Percentiles rank a stretch among this genome's conserved stretches.
Conservation (phyloP, 2,329 filamentous ascomycete species). For the Fusarium ramigenum region DNA sequence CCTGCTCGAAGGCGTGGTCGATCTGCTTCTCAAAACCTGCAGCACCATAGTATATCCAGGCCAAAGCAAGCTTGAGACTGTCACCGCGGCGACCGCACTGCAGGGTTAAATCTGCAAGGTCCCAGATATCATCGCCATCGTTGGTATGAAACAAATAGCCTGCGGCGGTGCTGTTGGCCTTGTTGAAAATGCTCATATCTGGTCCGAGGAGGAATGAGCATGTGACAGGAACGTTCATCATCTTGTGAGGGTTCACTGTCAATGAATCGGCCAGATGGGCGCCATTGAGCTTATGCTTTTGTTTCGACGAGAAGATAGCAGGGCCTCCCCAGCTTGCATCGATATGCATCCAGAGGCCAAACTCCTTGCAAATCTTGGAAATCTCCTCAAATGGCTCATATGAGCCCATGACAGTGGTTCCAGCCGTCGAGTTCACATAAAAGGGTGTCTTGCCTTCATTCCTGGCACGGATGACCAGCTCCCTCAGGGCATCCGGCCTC, state of each 20-base stretch:
- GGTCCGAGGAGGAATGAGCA: conserved; percentile 87
- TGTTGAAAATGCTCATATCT: conserved; percentile 81
- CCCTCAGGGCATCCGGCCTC: conserved; percentile 71
- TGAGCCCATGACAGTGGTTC: conserved; percentile 90
- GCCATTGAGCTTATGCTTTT: conserved; percentile 73
- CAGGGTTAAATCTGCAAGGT: conserved; percentile 90
- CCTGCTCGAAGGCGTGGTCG: conserved; percentile 77
- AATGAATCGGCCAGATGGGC: conserved; percentile 80
- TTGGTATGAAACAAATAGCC: conserved; percentile 83
- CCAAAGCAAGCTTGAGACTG: conserved; percentile 84
- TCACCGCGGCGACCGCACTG: conserved; percentile 93
- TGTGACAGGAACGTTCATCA: conserved; percentile 90
- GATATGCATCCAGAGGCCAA: conserved; percentile 90
- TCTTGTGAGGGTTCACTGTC: conserved; percentile 95
- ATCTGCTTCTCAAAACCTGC: conserved; percentile 76
- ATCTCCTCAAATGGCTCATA: conserved; percentile 84
- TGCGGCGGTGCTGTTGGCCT: conserved; percentile 85
- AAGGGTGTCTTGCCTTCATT: conserved; percentile 80
- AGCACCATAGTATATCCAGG: conserved; percentile 89
- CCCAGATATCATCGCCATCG: conserved; percentile 73
- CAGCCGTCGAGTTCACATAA: conserved; percentile 95
- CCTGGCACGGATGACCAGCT: conserved; percentile 69
- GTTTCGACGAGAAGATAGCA: conserved; percentile 77
- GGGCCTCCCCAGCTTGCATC: conserved; percentile 92
- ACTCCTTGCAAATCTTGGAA: conserved; percentile 72